Evolutionary conservation across 306 rosid genomes (phyloP).

Genomic region (Luffa acutangula): DNA sequence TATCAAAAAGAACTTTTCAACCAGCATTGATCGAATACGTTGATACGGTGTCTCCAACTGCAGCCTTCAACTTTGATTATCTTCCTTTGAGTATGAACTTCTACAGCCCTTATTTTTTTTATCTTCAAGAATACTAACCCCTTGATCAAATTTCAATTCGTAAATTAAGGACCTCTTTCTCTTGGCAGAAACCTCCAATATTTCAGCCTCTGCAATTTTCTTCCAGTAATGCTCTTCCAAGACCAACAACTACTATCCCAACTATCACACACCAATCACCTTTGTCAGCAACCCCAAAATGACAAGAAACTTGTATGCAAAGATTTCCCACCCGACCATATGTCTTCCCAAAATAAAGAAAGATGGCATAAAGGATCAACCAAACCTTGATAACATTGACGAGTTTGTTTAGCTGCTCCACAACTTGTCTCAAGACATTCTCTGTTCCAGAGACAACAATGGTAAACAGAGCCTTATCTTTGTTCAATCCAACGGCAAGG

Average conservation of each 20-base stretch:
- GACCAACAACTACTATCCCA: neutral
- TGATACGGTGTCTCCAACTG: neutral
- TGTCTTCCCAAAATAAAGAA: neutral
- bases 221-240: neutral
- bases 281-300: neutral
- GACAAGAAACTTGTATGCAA: neutral
- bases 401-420: conserved; percentile 55
- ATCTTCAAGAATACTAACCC: neutral
- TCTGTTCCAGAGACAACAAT: conserved; percentile 47
- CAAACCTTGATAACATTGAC: conserved; percentile 44
- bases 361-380: neutral
- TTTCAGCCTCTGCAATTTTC: neutral
- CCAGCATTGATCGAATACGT: neutral
- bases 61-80: neutral
- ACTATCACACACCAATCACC: neutral
- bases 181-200: neutral
- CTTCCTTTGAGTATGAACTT: neutral
- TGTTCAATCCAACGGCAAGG: conserved; percentile 52
- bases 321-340: neutral
- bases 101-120: neutral
- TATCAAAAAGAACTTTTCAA: neutral
- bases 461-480: conserved; percentile 56
- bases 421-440: conserved; percentile 42
- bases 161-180: neutral
- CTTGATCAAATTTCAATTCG: neutral